Base-by-base conservation (phyloP, 371 early-diverging fungal species). In the Blakeslea trispora region DNA sequence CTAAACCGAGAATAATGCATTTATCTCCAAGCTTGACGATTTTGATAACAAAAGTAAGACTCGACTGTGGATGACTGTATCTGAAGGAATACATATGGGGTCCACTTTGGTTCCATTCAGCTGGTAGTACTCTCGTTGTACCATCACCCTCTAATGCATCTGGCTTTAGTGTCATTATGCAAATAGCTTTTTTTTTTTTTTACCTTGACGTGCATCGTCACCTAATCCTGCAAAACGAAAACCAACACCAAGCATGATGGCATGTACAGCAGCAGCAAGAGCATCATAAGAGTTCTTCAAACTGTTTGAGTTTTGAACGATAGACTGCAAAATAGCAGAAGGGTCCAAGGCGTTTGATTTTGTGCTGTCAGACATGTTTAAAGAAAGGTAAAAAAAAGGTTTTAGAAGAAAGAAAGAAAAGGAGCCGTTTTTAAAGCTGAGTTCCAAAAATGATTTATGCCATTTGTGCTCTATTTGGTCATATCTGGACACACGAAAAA, bases 21-120 rank as follows among this genome's bases (percentile, higher is more conserved):
- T 81, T 82, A 55, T 80, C 72, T 11, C 81, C 87, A 18, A 92
- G 56, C 32, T 74, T 74, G n/a, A 92, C 69, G 24, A 82, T 69
- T 53, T 90, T 90, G 32, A 92, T 68, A 17, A 89, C 72, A 62
- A 87, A 90, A 0, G 86, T 88, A 31, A 89, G 67, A 32, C 84
- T 74, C 0, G 90, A 88, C 48, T 88, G 83, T 6, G 86, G 72
- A 67, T 89, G 91, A 15, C 72, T 80, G 54, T 90, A 91, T 53
- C 84, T 74, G 64, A 89, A 83, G 1, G 86, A 71, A 61, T 84
- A 92, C 34, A 53, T 40, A 67, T 75, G 63, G 60, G 88, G 74
- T 28, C 78, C 71, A 24, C 67, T 49, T 0, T 70, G 54, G 59
- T 85, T 88, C 90, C 90, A 90, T 31, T 61, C 66, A 8, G 53